A percentile compares a stretch with the other conserved stretches of the same genome.
Conservation (phyloP, 208 protist genomes). For the Trypanosoma avium region DNA sequence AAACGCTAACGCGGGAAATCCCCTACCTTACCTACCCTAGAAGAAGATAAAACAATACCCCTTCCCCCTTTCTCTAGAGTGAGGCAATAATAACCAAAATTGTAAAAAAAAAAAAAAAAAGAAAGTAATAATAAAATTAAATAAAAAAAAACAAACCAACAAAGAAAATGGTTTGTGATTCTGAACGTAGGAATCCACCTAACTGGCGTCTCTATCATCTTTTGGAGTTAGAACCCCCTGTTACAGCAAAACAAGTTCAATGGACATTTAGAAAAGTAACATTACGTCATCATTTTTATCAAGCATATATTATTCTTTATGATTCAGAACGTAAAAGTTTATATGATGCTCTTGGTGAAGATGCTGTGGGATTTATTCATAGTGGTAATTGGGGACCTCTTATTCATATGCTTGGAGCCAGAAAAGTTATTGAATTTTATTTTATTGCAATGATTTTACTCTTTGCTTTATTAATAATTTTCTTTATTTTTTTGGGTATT, state of each 20-base stretch:
- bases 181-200: slow-evolving; percentile 10
- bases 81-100: too few species aligned
- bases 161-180: slow-evolving; percentile 16
- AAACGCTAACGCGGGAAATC: too few species aligned
- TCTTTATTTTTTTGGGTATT: slow-evolving; percentile 66
- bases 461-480: slow-evolving; percentile 55
- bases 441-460: slow-evolving; percentile 52
- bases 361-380: slow-evolving; percentile 77
- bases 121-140: not conserved
- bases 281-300: slow-evolving; percentile 86
- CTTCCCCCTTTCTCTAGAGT: not conserved
- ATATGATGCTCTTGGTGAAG: slow-evolving; percentile 81
- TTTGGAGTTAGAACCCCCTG: slow-evolving; percentile 67
- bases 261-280: slow-evolving; percentile 86
- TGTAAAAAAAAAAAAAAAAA: slow-evolving; percentile 13
- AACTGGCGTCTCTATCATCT: slow-evolving; percentile 88
- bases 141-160: not conserved
- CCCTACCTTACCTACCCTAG: too few species aligned
- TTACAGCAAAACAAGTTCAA: slow-evolving; percentile 77
- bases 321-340: slow-evolving; percentile 76
- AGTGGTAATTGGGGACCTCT: slow-evolving; percentile 88
- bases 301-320: slow-evolving; percentile 83
- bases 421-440: slow-evolving; percentile 58
- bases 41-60: not conserved
- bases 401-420: slow-evolving; percentile 56